Conservation (phyloP, 805 yeast species). For the Isabelozyma pseudorhagii region DNA sequence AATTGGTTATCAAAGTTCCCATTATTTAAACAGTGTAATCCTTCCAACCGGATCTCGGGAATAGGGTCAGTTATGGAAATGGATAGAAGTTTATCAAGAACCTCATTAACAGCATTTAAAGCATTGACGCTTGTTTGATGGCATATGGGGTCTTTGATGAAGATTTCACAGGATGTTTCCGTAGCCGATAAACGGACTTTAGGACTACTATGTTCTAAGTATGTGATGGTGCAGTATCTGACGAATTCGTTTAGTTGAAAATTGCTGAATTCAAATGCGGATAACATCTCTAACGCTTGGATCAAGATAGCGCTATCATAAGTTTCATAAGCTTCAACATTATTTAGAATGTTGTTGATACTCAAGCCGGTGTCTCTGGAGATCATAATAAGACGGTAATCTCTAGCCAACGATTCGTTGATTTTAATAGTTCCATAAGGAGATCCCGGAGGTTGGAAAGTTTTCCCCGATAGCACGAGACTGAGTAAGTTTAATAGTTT, state of each 20-base stretch:
- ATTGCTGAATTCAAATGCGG: slow-evolving; percentile 69
- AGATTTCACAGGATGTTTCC: slow-evolving; percentile 73
- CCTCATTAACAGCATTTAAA: slow-evolving; percentile 77
- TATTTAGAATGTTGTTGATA: slow-evolving; percentile 28
- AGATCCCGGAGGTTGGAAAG: slow-evolving; percentile 81
- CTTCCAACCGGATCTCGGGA: slow-evolving; percentile 80
- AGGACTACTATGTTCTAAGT: slow-evolving; percentile 76
- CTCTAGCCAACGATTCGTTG: slow-evolving; percentile 65
- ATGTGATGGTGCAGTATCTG: slow-evolving; percentile 75
- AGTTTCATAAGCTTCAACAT: slow-evolving; percentile 29
- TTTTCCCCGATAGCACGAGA: slow-evolving; percentile 73
- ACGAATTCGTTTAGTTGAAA: slow-evolving; percentile 85
- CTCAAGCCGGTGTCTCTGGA: slow-evolving; percentile 60
- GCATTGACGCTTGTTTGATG: slow-evolving; percentile 80
- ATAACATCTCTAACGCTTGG: slow-evolving; percentile 76
- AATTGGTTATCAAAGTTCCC: slow-evolving; percentile 83
- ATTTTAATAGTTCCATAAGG: slow-evolving; percentile 63
- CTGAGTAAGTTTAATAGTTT: slow-evolving; percentile 70
- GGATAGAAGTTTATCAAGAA: slow-evolving; percentile 73
- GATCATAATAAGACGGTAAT: slow-evolving; percentile 72
- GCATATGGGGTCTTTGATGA: slow-evolving; percentile 77
- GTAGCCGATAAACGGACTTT: slow-evolving; percentile 84
- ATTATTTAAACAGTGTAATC: slow-evolving; percentile 63
- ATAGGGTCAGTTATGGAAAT: slow-evolving; percentile 86
- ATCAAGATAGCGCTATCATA: slow-evolving; percentile 52